These are phyloP conservation scores for Pochonia chlamydosporia DNA, from an alignment of 2,329 filamentous ascomycete genomes.

Conservation along the genomic window DNA sequence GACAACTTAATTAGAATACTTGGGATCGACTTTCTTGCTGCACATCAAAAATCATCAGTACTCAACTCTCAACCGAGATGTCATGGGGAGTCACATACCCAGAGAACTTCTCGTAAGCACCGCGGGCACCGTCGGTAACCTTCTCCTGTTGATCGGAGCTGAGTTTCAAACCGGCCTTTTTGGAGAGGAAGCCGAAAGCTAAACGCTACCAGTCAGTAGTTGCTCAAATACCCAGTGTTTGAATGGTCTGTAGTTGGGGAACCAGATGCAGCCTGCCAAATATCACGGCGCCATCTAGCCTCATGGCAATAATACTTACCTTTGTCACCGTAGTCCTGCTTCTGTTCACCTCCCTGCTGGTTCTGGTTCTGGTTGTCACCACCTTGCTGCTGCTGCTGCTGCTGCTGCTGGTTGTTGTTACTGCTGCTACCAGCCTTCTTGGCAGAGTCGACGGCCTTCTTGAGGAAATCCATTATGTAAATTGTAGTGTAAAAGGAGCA, in stretches of 20 bases:
- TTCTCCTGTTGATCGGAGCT: constrained; percentile 29
- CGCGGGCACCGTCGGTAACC: constrained; percentile 29
- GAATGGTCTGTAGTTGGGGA: too few relatives aligned
- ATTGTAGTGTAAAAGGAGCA: neutral
- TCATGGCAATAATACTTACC: constrained; percentile 16
- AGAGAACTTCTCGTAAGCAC: constrained; percentile 28
- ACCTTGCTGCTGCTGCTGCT: constrained; percentile 11
- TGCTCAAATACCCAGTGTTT: too few relatives aligned
- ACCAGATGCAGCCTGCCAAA: neutral
- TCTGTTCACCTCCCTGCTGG: constrained; percentile 9
- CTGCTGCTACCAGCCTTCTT: constrained; percentile 2
- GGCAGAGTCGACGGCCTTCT: constrained; percentile 22
- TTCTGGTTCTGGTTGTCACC: neutral
- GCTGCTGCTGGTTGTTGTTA: neutral
- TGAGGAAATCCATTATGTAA: constrained; percentile 32
- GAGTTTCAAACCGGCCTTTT: constrained; percentile 30
- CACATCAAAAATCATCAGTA: neutral
- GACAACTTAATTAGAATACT: constrained; percentile 28
- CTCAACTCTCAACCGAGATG: neutral
- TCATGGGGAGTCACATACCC: constrained; percentile 22
- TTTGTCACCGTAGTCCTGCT: constrained; percentile 33
- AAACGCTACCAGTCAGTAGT: too few relatives aligned
- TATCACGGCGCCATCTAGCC: neutral
- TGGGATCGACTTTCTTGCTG: constrained; percentile 21
- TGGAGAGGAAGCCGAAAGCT: constrained; percentile 24